A percentile compares a stretch with the other conserved stretches of the same genome.
Conservation (phyloP, 2,329 filamentous ascomycete species). For the Gyromitra esculenta region DNA sequence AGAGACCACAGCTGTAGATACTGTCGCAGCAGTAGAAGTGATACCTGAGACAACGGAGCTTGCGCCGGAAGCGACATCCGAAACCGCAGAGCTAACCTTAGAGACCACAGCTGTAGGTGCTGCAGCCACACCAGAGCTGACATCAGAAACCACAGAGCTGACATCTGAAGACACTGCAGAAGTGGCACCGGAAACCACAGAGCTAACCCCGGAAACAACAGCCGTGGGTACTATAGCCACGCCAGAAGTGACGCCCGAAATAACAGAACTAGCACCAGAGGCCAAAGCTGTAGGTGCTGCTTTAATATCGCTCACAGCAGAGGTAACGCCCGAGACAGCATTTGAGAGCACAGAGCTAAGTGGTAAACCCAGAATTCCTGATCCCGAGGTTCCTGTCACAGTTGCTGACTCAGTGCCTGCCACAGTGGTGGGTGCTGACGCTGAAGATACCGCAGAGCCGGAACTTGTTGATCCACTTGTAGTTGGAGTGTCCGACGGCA, state of each 20-base stretch:
- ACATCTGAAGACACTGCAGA: neutral
- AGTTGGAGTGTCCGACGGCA: conserved; percentile 32
- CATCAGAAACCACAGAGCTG: neutral
- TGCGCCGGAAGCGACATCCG: neutral
- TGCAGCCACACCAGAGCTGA: conserved; percentile 1
- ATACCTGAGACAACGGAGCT: neutral
- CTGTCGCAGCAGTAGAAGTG: neutral
- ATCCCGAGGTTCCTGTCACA: conserved; percentile 44
- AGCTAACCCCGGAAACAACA: neutral
- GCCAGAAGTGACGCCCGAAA: conserved; percentile 1
- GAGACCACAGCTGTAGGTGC: neutral
- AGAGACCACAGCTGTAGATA: neutral
- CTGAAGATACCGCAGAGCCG: neutral
- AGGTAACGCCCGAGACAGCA: conserved; percentile 11
- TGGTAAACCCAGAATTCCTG: conserved; percentile 31
- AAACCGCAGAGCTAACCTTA: neutral
- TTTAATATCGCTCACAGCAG: conserved; percentile 8
- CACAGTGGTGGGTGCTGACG: conserved; percentile 9
- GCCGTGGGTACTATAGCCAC: neutral
- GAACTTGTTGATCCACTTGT: conserved; percentile 34
- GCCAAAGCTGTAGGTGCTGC: neutral
- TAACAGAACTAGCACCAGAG: neutral
- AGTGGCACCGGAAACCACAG: neutral
- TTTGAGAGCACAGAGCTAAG: conserved; percentile 16
- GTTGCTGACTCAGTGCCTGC: conserved; percentile 41